These are phyloP conservation scores for Scedosporium boydii DNA, from an alignment of 2,329 filamentous ascomycete species.

Conservation along the genomic window DNA sequence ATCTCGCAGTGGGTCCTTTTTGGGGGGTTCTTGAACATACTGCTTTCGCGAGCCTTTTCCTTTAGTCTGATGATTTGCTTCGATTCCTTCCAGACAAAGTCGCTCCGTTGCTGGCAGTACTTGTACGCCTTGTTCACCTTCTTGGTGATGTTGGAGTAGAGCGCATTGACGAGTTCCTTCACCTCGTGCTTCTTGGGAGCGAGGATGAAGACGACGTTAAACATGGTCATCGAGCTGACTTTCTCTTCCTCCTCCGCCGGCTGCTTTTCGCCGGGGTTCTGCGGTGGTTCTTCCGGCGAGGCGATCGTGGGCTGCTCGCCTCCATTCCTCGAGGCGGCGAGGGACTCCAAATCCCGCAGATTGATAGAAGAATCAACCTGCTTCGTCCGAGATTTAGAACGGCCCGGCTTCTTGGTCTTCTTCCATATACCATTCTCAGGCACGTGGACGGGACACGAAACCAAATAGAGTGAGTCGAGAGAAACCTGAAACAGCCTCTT, in stretches of 20 bases:
- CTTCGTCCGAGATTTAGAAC: slow-evolving; percentile 8
- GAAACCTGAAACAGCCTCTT: slow-evolving; percentile 76
- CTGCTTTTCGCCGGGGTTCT: slow-evolving; percentile 8
- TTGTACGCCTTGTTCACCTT: slow-evolving; percentile 89
- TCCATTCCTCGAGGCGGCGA: not conserved
- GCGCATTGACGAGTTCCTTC: slow-evolving; percentile 60
- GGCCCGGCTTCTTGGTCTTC: slow-evolving; percentile 21
- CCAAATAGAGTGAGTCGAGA: slow-evolving; percentile 68
- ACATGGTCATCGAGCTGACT: slow-evolving; percentile 80
- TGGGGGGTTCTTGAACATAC: slow-evolving; percentile 27
- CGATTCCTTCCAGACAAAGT: slow-evolving; percentile 87
- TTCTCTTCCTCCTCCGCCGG: slow-evolving; percentile 45
- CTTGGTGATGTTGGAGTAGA: slow-evolving; percentile 83
- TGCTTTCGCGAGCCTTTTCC: slow-evolving; percentile 67
- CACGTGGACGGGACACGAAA: slow-evolving; percentile 78
- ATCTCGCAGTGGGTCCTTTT: not conserved
- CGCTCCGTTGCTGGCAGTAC: slow-evolving; percentile 80
- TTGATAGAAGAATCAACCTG: not conserved
- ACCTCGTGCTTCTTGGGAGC: slow-evolving; percentile 71
- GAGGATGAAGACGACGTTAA: slow-evolving; percentile 90
- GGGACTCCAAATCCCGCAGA: not conserved
- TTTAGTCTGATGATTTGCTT: slow-evolving; percentile 74
- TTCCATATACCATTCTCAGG: slow-evolving; percentile 69
- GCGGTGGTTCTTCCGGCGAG: slow-evolving; percentile 13
- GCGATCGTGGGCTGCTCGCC: not conserved